Conservation (phyloP, 148 eudicot genomes). For the Heliamphora exappendiculata region DNA sequence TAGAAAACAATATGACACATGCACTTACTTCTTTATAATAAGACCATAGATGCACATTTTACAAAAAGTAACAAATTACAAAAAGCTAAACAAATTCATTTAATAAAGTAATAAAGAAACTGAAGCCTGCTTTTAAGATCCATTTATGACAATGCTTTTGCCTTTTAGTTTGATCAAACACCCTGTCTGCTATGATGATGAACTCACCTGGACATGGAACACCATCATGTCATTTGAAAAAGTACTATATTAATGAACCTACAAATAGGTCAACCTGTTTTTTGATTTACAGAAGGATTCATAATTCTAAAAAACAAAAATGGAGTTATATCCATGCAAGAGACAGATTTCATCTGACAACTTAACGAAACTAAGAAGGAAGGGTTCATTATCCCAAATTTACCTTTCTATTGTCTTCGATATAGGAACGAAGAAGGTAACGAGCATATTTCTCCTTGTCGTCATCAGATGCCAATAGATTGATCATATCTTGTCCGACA, state of each 20-base stretch:
- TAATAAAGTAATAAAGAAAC: neutral
- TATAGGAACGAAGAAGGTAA: constrained; percentile 45
- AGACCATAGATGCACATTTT: neutral
- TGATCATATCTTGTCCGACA: constrained; percentile 49
- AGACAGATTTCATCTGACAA: neutral
- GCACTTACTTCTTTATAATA: no score
- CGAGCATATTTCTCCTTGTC: constrained; percentile 40
- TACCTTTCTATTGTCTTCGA: constrained; percentile 50
- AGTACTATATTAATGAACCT: neutral
- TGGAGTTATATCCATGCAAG: neutral
- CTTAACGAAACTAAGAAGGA: neutral
- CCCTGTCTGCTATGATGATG: neutral
- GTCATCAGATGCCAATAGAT: constrained; percentile 28
- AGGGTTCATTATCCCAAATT: neutral
- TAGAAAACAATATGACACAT: neutral
- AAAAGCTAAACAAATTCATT: neutral
- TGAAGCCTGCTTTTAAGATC: neutral
- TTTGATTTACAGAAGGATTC: no score
- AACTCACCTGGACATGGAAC: neutral
- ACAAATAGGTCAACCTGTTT: neutral
- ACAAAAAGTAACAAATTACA: neutral
- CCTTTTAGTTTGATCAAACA: neutral
- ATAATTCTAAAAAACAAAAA: neutral
- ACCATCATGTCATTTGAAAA: neutral
- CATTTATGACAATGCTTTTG: neutral